phyloP scores from a whole-genome alignment of 768 basidiomycete genomes.

The Panaeolus papilionaceus region DNA sequence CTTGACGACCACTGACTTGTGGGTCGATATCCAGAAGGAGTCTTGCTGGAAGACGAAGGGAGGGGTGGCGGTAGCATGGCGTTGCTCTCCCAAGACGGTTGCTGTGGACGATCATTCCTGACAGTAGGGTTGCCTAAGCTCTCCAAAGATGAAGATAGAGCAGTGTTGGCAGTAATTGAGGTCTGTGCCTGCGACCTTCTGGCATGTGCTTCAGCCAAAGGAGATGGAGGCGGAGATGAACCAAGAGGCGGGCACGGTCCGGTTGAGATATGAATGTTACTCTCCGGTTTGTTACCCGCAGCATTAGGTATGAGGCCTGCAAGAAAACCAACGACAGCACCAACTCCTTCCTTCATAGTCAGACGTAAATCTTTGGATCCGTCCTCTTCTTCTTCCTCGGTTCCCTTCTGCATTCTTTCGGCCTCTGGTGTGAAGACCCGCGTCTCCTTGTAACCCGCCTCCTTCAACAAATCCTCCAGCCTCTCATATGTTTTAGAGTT shows the following conservation, averaged over 20 bases:
- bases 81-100: constrained; percentile 12
- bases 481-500: constrained; percentile 83
- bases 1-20: constrained; percentile 19
- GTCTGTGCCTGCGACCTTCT: constrained; percentile 27
- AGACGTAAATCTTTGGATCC: constrained; percentile 38
- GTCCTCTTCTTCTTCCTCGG: constrained; percentile 33
- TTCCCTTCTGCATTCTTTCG: constrained; percentile 51
- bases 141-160: constrained; percentile 41
- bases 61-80: constrained; percentile 15
- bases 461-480: constrained; percentile 83
- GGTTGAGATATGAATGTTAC: neutral
- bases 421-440: constrained; percentile 87
- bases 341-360: constrained; percentile 57
- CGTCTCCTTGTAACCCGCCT: constrained; percentile 94
- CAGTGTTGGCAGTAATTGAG: constrained; percentile 33
- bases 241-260: constrained; percentile 23
- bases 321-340: constrained; percentile 71
- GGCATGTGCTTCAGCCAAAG: constrained; percentile 1
- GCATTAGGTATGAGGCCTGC: constrained; percentile 62
- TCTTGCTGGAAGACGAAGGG: constrained; percentile 15
- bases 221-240: constrained; percentile 34
- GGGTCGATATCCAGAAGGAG: neutral
- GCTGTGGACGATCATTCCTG: neutral
- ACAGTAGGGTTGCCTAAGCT: constrained; percentile 29
- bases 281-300: constrained; percentile 26